Evolutionary conservation across 805 yeast species (phyloP).

Genomic region (Torulaspora gathmanii): DNA sequence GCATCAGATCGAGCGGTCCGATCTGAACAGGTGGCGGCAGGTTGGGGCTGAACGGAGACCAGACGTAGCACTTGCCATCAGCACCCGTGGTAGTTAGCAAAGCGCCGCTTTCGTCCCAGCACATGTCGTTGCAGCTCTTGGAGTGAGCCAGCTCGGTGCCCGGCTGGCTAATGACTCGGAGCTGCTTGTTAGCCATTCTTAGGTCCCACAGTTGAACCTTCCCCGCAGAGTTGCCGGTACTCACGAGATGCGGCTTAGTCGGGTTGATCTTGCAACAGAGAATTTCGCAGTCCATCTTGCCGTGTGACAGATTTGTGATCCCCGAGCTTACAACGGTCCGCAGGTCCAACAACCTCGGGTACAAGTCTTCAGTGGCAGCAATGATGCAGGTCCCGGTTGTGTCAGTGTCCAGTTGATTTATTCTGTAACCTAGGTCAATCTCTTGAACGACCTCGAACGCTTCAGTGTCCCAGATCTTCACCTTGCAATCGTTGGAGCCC

Average conservation of each 20-base stretch:
- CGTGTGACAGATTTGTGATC: slow-evolving; percentile 63
- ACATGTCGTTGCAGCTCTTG: slow-evolving; percentile 71
- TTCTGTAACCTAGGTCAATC: slow-evolving; percentile 56
- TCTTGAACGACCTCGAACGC: slow-evolving; percentile 60
- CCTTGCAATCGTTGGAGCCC: slow-evolving; percentile 71
- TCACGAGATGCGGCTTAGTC: slow-evolving; percentile 50
- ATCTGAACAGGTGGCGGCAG: slow-evolving; percentile 12
- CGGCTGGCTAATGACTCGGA: slow-evolving; percentile 26
- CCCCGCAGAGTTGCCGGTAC: slow-evolving; percentile 80
- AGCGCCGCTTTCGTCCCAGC: slow-evolving; percentile 67
- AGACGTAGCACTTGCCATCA: slow-evolving; percentile 74
- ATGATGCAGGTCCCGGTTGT: slow-evolving; percentile 51
- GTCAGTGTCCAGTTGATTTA: slow-evolving; percentile 59
- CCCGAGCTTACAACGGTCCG: slow-evolving; percentile 67
- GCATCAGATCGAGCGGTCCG: slow-evolving; percentile 24
- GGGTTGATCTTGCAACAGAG: slow-evolving; percentile 72
- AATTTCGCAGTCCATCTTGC: slow-evolving; percentile 40
- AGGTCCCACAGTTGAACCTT: slow-evolving; percentile 83
- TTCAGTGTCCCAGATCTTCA: slow-evolving; percentile 79
- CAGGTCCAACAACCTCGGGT: slow-evolving; percentile 65
- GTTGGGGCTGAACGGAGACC: slow-evolving; percentile 42
- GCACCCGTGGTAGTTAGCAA: slow-evolving; percentile 63
- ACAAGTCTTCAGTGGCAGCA: slow-evolving; percentile 65
- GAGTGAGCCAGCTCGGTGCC: slow-evolving; percentile 56
- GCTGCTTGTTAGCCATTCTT: slow-evolving; percentile 37